Conservation (phyloP, 164 flowering plant genomes). For the Brasenia schreberi region DNA sequence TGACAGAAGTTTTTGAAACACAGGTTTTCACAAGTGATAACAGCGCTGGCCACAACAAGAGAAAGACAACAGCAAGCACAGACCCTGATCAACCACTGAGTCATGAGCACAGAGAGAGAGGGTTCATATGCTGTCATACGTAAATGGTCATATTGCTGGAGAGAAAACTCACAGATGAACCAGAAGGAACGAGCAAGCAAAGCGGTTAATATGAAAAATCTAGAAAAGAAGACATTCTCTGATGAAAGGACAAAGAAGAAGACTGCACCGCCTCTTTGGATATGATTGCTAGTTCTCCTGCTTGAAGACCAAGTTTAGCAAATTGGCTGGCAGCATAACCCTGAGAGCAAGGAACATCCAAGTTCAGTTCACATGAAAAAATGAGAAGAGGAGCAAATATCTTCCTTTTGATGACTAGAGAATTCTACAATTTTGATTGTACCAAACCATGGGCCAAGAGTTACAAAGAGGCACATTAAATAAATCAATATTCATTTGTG, state of each 20-base stretch:
- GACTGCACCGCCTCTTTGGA: constrained; percentile 82
- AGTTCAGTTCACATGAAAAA: neutral
- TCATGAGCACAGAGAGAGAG: too few relatives aligned
- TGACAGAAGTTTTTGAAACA: too few relatives aligned
- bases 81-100: too few relatives aligned
- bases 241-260: neutral
- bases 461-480: too few relatives aligned
- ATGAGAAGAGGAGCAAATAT: neutral
- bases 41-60: too few relatives aligned
- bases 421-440: too few relatives aligned
- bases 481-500: too few relatives aligned
- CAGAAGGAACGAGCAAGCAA: neutral
- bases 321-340: constrained; percentile 99
- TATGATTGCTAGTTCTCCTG: constrained; percentile 82
- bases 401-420: neutral
- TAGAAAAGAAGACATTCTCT: neutral
- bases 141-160: neutral
- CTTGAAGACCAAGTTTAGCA: constrained; percentile 56
- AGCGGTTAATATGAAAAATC: neutral
- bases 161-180: neutral
- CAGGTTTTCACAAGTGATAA: too few relatives aligned
- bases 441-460: too few relatives aligned
- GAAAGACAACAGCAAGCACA: too few relatives aligned
- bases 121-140: neutral
- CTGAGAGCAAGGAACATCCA: constrained; percentile 19